Evolutionary conservation across 148 eudicot species (phyloP), one percentile per base, ranked within the genome.

Genomic region (Bassia scoparia): DNA sequence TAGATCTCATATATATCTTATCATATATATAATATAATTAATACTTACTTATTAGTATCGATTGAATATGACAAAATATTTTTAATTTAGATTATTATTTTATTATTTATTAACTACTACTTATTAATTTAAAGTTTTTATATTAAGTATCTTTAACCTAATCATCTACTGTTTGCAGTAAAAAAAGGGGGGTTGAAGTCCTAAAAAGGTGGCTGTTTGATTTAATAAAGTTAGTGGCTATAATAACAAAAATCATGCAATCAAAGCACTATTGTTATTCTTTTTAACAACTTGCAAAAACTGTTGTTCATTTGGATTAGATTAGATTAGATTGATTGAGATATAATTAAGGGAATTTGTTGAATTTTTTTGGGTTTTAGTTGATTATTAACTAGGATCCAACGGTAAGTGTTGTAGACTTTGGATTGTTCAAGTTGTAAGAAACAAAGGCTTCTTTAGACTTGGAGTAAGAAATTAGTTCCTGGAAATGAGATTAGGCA

Each of bases 401-500:
- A n/a, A n/a, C n/a, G n/a, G n/a, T n/a, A n/a, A n/a, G 8, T 55
- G 35, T 31, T 13, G 33, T 35, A 11, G 29, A 44, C 0, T 23
- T 33, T 30, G 35, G 33, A 61, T 62, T 50, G 48, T 50, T 68
- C 71, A 70, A 69, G 18, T 70, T 62, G 74, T 60, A 41, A 61
- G 34, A 61, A 41, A 50, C 26, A 16, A 49, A 18, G 8, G 17
- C 6, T 16, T 18, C 10, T n/a, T n/a, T 4, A 12, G 9, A 3
- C n/a, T 20, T 18, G 16, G 27, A 8, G 34, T 59, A 10, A 33
- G 26, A n/a, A 7, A 7, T 9, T 5, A 50, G 68, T 30, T 29
- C 58, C 26, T 26, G 49, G 23, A 20, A 41, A 7, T 74, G 16
- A 24, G 46, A 11, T 46, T 1, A 30, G 6, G 2, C 20, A 24